Percentiles rank a stretch among this genome's conserved stretches.
phyloP scores from a whole-genome alignment of 208 protist genomes.

The Trypanosoma cruzi region DNA sequence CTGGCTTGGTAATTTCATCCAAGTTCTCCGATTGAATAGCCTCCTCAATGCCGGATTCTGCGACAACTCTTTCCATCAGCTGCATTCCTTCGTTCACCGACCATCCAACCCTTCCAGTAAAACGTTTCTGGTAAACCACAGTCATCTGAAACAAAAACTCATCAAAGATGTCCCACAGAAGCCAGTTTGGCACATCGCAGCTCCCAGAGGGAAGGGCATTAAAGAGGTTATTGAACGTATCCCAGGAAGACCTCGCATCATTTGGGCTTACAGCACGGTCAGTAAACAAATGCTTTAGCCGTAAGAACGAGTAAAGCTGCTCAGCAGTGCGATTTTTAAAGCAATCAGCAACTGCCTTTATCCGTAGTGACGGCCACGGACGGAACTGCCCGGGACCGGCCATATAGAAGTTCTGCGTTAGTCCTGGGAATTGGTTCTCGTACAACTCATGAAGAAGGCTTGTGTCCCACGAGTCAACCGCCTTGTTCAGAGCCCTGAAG shows the following conservation, averaged over 20 bases:
- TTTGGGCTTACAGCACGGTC: conserved; percentile 51
- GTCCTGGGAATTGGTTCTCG: conserved; percentile 70
- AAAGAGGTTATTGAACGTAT: conserved; percentile 71
- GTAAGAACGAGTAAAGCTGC: conserved; percentile 86
- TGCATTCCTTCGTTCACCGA: conserved; percentile 62
- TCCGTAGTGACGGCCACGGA: conserved; percentile 70
- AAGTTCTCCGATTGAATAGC: conserved; percentile 48
- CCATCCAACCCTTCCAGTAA: conserved; percentile 65
- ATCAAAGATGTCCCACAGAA: conserved; percentile 93
- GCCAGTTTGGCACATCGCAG: conserved; percentile 77
- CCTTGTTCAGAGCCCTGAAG: conserved; percentile 69
- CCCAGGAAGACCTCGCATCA: conserved; percentile 73
- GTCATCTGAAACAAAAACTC: conserved; percentile 92
- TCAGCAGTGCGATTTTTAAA: conserved; percentile 71
- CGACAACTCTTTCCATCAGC: conserved; percentile 63
- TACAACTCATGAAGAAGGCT: conserved; percentile 77
- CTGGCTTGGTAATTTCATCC: conserved; percentile 35
- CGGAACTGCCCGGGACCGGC: conserved; percentile 65
- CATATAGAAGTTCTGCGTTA: conserved; percentile 81
- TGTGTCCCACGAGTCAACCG: conserved; percentile 71
- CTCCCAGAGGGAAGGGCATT: conserved; percentile 41
- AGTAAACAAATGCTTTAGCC: conserved; percentile 86
- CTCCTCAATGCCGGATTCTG: conserved; percentile 53
- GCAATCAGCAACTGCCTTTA: conserved; percentile 61
- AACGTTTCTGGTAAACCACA: conserved; percentile 87